Percentiles rank a stretch among this genome's conserved stretches.
Evolutionary conservation across 495 filamentous ascomycete genomes (phyloP).

Genomic region (Aspergillus biplanus): DNA sequence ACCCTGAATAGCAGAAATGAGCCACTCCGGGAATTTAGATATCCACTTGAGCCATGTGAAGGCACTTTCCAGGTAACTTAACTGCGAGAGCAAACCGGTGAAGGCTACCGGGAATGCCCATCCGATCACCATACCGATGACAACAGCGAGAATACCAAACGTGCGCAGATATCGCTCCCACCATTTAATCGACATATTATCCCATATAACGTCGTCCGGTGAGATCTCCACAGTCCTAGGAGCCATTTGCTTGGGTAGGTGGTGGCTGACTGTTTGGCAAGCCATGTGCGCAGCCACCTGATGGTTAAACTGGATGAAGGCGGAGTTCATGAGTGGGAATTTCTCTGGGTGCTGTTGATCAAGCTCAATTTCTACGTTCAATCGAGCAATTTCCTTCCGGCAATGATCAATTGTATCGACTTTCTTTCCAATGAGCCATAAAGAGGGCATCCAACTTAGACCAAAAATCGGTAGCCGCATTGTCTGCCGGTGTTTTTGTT

Average conservation of each 20-base stretch:
- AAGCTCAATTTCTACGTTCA: conserved; percentile 91
- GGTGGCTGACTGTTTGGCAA: conserved; percentile 89
- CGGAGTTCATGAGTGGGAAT: conserved; percentile 95
- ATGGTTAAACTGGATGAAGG: conserved; percentile 98
- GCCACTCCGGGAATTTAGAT: conserved; percentile 58
- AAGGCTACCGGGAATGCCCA: conserved; percentile 94
- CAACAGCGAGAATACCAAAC: conserved; percentile 64
- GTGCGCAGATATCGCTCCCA: conserved; percentile 86
- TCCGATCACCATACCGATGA: conserved; percentile 77
- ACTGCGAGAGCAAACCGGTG: conserved; percentile 77
- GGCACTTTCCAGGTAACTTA: conserved; percentile 65
- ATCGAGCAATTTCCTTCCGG: conserved; percentile 80
- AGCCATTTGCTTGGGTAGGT: conserved; percentile 91
- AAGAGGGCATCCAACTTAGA: conserved; percentile 78
- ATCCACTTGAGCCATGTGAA: conserved; percentile 76
- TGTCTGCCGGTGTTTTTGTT: conserved; percentile 79
- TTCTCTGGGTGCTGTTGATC: conserved; percentile 86
- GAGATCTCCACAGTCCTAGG: conserved; percentile 92
- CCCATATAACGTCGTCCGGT: conserved; percentile 93
- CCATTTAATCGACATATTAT: conserved; percentile 97
- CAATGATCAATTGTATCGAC: conserved; percentile 95
- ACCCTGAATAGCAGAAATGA: conserved; percentile 80
- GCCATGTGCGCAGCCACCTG: conserved; percentile 98
- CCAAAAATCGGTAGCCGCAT: conserved; percentile 80
- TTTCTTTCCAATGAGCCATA: conserved; percentile 84